Conservation (phyloP, 75 land plant species). For the Adiantum capillusveneris region DNA sequence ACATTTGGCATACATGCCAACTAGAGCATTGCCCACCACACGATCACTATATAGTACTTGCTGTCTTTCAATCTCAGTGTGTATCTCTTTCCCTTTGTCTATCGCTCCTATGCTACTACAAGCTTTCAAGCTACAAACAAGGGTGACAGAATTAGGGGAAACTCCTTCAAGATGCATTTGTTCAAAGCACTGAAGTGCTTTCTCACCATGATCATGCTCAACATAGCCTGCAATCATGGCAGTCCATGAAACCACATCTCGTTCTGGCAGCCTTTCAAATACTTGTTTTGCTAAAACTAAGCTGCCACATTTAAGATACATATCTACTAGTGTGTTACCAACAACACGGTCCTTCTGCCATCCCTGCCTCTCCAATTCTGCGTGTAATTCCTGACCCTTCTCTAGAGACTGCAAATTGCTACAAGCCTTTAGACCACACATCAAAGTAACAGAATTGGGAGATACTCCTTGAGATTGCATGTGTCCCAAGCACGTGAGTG, state of each 20-base stretch:
- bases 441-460: too few species aligned
- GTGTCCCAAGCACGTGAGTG: not conserved
- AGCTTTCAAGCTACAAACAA: constrained; percentile 14
- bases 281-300: constrained; percentile 35
- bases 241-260: constrained; percentile 54
- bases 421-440: too few species aligned
- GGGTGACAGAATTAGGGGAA: constrained; percentile 8
- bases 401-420: too few species aligned
- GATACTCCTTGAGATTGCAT: too few species aligned
- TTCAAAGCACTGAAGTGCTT: constrained; percentile 37
- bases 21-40: constrained; percentile 29
- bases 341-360: constrained; percentile 5
- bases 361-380: too few species aligned
- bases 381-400: too few species aligned
- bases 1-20: constrained; percentile 22
- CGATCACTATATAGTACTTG: constrained; percentile 22
- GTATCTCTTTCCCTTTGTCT: constrained; percentile 9
- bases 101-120: constrained; percentile 16
- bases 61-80: constrained; percentile 9
- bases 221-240: constrained; percentile 41
- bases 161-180: constrained; percentile 31
- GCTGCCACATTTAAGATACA: constrained; percentile 25
- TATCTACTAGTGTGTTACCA: constrained; percentile 34
- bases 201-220: constrained; percentile 29
- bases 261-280: constrained; percentile 42